Base-by-base conservation (phyloP, 2,329 filamentous ascomycete species). In the Trichophyton equinum region DNA sequence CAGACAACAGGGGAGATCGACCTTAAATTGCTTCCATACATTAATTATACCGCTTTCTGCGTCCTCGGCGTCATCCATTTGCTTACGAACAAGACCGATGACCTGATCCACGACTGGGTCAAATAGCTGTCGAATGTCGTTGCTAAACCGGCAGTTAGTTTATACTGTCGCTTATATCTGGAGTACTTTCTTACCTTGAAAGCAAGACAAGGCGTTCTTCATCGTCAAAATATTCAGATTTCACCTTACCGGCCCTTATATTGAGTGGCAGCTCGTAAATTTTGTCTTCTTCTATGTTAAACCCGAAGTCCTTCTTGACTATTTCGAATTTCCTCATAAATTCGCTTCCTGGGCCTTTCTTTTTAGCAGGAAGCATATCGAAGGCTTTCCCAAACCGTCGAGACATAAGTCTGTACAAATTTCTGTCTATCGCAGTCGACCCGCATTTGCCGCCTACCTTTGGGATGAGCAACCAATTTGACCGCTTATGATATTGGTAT, bases 271-370 rank as follows among this genome's bases (percentile, higher is more conserved):
- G 36, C 47, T 68, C 64, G 56, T 63, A 59, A 5, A 58, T 18
- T 13, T 13, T 27, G n/a, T 55, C 53, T 9, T 58, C 63, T 33
- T 44, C 18, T 3, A n/a, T 13, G 11, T 9, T 53, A 20, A 18
- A 42, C 0, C 67, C 67, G 60, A 74, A 75, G 33, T 68, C 64
- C 8, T 64, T 61, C 53, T 75, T 75, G 46, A 66, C 22, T 0
- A 61, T 49, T 53, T 75, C 72, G 44, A 74, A 75, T 2, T 65
- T 62, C 18, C 67, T 66, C 72, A 74, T 75, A 47, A 74, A 71
- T 5, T 61, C 30, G 47, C 69, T 72, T 11, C 71, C 71, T 1
- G 69, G 65, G 0, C 68, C 68, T 18, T 64, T 70, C 56, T 42
- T 67, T 38, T 66, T 63, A 1, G 62, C 22, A 1, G 63, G 59